Evolutionary conservation across 164 flowering plant genomes (phyloP).

Genomic region (Santalum album): DNA sequence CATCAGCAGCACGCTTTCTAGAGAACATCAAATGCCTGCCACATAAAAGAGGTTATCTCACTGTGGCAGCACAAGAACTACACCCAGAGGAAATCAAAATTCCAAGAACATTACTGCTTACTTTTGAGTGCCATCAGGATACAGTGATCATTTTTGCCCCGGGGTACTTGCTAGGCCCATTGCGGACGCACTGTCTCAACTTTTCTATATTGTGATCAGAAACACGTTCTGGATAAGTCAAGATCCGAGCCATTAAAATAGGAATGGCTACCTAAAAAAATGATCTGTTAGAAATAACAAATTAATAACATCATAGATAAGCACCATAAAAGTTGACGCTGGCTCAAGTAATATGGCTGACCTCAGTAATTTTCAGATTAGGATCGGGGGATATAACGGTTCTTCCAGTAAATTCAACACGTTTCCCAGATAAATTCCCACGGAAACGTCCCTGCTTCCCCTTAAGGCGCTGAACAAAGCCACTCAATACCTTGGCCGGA

Average conservation of each 20-base stretch:
- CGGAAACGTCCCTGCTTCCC: slow-evolving; percentile 97
- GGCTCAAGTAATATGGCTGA: slow-evolving; percentile 12
- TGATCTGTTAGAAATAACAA: slow-evolving; percentile 10
- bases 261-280: slow-evolving; percentile 73
- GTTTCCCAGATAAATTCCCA: slow-evolving; percentile 87
- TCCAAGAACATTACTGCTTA: slow-evolving; percentile 21
- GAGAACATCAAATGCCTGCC: slow-evolving; percentile 44
- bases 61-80: neutral
- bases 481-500: slow-evolving; percentile 46
- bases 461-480: slow-evolving; percentile 88
- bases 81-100: neutral
- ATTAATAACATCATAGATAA: slow-evolving; percentile 1
- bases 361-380: slow-evolving; percentile 95
- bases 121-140: slow-evolving; percentile 52
- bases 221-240: slow-evolving; percentile 90
- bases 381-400: slow-evolving; percentile 99
- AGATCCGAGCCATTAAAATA: slow-evolving; percentile 64
- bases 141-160: slow-evolving; percentile 69
- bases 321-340: neutral
- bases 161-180: slow-evolving; percentile 79
- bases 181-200: slow-evolving; percentile 74
- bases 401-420: slow-evolving; percentile 93
- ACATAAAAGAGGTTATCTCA: slow-evolving; percentile 2
- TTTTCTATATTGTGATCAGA: slow-evolving; percentile 79
- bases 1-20: slow-evolving; percentile 63